A percentile compares a stretch with the other conserved stretches of the same genome.
phyloP scores from a whole-genome alignment of 2,329 filamentous ascomycete genomes.

The Sporothrix humicola region DNA sequence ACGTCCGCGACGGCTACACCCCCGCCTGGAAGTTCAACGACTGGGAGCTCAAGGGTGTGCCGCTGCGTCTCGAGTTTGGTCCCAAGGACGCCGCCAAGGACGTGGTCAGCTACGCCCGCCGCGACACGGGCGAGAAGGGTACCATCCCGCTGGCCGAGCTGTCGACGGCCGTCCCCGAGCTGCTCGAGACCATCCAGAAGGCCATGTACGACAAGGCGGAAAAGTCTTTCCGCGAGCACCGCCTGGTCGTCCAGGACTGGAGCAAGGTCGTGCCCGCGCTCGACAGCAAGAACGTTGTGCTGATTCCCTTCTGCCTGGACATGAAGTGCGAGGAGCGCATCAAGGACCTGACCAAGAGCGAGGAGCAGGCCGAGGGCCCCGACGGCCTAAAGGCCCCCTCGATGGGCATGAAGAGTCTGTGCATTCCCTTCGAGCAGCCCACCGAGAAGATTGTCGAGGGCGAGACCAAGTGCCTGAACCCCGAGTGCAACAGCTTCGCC shows the following conservation, averaged over 20 bases:
- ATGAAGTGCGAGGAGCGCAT: constrained; percentile 88
- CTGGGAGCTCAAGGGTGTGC: constrained; percentile 96
- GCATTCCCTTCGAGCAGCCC: constrained; percentile 82
- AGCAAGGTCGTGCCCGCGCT: constrained; percentile 88
- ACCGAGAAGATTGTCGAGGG: constrained; percentile 76
- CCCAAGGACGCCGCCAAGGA: constrained; percentile 89
- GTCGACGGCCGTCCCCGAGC: constrained; percentile 71
- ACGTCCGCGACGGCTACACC: constrained; percentile 88
- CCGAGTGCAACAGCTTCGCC: constrained; percentile 76
- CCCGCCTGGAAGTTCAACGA: constrained; percentile 99
- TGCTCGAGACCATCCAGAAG: constrained; percentile 87
- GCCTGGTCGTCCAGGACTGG: constrained; percentile 83
- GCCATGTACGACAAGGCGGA: constrained; percentile 82
- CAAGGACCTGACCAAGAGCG: constrained; percentile 87
- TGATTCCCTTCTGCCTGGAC: constrained; percentile 88
- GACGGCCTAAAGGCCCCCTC: constrained; percentile 61
- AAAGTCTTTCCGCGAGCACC: constrained; percentile 76
- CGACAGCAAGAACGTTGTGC: constrained; percentile 87
- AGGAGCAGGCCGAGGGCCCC: constrained; percentile 58
- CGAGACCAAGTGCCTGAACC: constrained; percentile 90
- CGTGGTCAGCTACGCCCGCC: constrained; percentile 82
- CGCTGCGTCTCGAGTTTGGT: constrained; percentile 91
- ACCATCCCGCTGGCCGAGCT: constrained; percentile 78
- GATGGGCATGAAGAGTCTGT: constrained; percentile 73
- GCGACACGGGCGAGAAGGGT: constrained; percentile 84